A percentile compares a stretch with the other conserved stretches of the same genome.
Conservation (phyloP, 2,329 filamentous ascomycete genomes). For the Raffaelea ambrosiae region DNA sequence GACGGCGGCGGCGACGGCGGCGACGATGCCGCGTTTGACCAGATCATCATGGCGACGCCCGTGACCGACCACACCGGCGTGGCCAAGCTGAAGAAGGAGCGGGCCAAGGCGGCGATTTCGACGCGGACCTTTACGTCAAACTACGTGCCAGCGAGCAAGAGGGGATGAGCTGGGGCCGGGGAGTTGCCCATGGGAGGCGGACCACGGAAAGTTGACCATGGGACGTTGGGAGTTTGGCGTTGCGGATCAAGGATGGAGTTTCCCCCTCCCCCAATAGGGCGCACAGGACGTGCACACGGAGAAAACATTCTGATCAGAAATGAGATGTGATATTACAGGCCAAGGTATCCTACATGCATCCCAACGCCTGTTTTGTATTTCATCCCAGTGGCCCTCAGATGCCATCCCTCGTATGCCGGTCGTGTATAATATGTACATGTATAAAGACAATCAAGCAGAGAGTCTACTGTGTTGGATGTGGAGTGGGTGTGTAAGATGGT, state of each 20-base stretch:
- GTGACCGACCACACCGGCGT: conserved; percentile 77
- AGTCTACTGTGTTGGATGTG: no score
- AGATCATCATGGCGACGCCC: conserved; percentile 84
- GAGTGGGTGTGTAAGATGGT: no score
- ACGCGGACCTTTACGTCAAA: conserved; percentile 44
- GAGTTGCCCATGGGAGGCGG: background rate
- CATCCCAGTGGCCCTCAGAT: no score
- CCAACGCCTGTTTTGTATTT: no score
- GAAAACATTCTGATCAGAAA: no score
- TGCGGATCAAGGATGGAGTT: background rate
- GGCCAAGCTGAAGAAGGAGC: conserved; percentile 46
- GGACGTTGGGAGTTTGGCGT: background rate
- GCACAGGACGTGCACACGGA: no score
- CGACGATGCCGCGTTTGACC: conserved; percentile 77
- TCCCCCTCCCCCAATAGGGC: background rate
- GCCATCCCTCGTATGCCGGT: no score
- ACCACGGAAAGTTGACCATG: background rate
- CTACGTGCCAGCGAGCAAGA: conserved; percentile 37
- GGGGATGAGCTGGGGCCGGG: conserved; percentile 30
- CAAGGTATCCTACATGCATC: no score
- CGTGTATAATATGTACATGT: no score
- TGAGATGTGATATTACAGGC: no score
- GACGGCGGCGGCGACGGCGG: conserved; percentile 39
- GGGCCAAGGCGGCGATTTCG: conserved; percentile 36
- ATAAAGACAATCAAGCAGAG: no score